Evolutionary conservation across 108 stramenopile genomes (phyloP), one percentile per base, ranked within the genome.

Genomic region (Stephanodiscus triporus): DNA sequence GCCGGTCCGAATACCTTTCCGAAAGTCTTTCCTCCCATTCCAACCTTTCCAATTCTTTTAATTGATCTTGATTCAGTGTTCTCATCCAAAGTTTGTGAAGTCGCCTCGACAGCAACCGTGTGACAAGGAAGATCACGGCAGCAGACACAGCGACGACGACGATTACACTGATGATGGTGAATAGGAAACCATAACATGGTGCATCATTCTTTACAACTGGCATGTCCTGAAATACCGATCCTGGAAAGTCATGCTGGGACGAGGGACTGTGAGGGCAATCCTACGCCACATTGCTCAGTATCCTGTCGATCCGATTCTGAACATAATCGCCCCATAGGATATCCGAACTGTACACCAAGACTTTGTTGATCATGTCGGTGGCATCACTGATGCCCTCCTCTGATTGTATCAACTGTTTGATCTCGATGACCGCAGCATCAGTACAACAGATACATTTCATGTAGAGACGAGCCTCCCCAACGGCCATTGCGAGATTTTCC

Each of bases 11-110:
- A n/a, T 85, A 70, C 11, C 55, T 72, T 47, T 85, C 79, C 9
- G 63, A 29, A 16, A 40, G 37, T 32, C 16, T 37, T 62, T 75
- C 80, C 5, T 72, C 32, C 47, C 54, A 38, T 72, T 84, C 70
- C 45, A 68, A 72, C 26, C 53, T 71, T 14, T 65, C 71, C 4
- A 81, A 54, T 29, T 69, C 74, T 9, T 40, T 9, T 16, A 80
- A 61, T 68, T 79, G 73, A 32, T 20, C 36, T 67, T 54, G 85
- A 72, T 24, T 78, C 14, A 89, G 66, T 16, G 63, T 73, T 37
- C 66, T 71, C 14, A 93, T 50, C 88, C 87, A 91, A 20, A 61
- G 73, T 17, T 43, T 37, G 68, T 91, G 85, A 6, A 88, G 76
- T 2, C 84, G 77, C 19, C 64, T 58, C 23, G 78, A 75, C n/a